phyloP scores from a whole-genome alignment of 305 asterid genomes.

The Galium porrigens region DNA sequence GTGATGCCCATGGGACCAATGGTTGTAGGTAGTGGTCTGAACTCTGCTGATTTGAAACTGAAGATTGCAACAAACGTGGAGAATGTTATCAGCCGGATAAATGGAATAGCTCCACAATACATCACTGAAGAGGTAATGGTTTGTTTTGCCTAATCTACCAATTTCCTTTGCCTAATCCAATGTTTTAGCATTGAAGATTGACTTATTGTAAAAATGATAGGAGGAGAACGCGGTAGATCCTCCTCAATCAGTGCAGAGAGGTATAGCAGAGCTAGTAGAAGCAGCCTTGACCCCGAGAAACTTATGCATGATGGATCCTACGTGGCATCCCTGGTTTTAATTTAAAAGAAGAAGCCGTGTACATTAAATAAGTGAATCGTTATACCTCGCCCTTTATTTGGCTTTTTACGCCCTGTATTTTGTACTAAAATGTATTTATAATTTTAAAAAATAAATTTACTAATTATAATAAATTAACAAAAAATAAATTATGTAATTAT shows the following conservation, averaged over 20 bases:
- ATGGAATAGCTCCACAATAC: constrained; percentile 71
- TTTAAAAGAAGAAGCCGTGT: background rate
- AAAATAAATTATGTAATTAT: too few relatives aligned
- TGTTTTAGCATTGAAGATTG: background rate
- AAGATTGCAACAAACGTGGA: constrained; percentile 70
- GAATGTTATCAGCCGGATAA: constrained; percentile 65
- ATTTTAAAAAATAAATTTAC: too few relatives aligned
- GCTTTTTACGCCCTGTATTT: too few relatives aligned
- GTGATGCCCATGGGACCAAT: constrained; percentile 70
- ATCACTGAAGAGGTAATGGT: constrained; percentile 78
- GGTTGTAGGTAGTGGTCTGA: constrained; percentile 61
- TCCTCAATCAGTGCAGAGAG: constrained; percentile 90
- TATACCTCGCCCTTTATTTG: too few relatives aligned
- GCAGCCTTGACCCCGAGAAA: constrained; percentile 86
- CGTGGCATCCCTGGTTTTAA: constrained; percentile 98
- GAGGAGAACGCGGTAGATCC: constrained; percentile 84
- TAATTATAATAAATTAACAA: too few relatives aligned
- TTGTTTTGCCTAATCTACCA: background rate
- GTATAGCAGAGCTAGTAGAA: constrained; percentile 82
- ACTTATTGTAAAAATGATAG: constrained; percentile 21
- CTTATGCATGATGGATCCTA: constrained; percentile 98
- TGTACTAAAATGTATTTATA: too few relatives aligned
- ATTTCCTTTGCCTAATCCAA: background rate
- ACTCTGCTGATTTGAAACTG: constrained; percentile 65
- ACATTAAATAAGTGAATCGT: too few relatives aligned